Base-by-base conservation (phyloP, 1,284 basidiomycete species). In the Neonothopanus nambi region DNA sequence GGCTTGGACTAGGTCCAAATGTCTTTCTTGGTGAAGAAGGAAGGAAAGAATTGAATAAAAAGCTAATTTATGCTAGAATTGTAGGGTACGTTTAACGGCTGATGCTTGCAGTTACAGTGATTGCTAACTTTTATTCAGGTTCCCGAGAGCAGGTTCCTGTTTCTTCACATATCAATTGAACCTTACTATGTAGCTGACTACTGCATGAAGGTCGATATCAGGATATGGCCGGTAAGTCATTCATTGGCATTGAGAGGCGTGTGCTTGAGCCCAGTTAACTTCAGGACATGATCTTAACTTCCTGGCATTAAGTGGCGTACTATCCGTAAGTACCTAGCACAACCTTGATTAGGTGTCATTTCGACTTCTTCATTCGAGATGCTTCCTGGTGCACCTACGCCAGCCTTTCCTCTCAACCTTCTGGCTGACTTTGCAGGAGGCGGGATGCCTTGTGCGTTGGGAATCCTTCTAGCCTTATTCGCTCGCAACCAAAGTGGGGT, bases 341-440 rank as follows among this genome's bases (percentile, higher is more conserved):
- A 18, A 20, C 6, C 24, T n/a, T 28, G 36, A 15, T 8, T 3
- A 46, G 39, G 7, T 39, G 18, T 9, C 13, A 28, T 11, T 7
- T 20, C 44, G 46, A 17, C 33, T 17, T n/a, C 18, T n/a, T 23
- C 5, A 30, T 59, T 30, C 54, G 1, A 89, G 87, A 82, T 89
- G 75, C 71, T 90, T n/a, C 85, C 87, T 44, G 85, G 85, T 18
- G 69, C 65, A n/a, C 81, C 80, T 12, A 86, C 84, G 59, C 91
- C 91, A 1, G 71, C 71, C 26, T 89, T 88, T 53, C 91, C 91
- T 4, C 67, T 88, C 21, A 93, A 93, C 62, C 66, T 93, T 21
- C 74, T 93, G 0, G 89, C 82, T 20, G 91, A 93, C 65, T 93
- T 93, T 68, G 91, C 87, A 1, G 91, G 91, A 7, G 91, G 91